Conservation (phyloP, 2,329 filamentous ascomycete genomes). For the Thelonectria discophora region DNA sequence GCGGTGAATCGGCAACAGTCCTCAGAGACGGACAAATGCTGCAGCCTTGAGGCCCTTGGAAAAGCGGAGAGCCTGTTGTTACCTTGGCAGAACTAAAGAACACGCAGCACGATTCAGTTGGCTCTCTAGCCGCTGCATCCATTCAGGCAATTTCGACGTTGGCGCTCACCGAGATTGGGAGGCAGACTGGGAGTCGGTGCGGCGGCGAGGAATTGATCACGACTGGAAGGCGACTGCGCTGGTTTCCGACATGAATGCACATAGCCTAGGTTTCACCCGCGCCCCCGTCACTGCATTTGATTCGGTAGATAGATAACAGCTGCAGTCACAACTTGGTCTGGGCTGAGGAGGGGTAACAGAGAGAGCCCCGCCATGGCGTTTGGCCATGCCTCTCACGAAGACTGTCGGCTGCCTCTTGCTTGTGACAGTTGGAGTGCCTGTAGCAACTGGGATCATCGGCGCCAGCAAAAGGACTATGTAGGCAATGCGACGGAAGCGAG, state of each 20-base stretch:
- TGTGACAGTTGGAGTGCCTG: no score
- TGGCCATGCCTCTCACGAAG: background rate
- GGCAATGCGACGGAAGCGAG: slow-evolving; percentile 3
- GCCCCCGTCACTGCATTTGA: background rate
- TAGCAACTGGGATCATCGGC: background rate
- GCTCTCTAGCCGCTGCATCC: slow-evolving; percentile 20
- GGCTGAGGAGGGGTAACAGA: background rate
- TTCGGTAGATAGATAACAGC: background rate
- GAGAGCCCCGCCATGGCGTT: slow-evolving; percentile 9
- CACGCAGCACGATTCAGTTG: slow-evolving; percentile 9
- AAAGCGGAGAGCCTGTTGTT: slow-evolving; percentile 1
- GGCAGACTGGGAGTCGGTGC: background rate
- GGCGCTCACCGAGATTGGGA: slow-evolving; percentile 4
- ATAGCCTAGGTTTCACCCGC: slow-evolving; percentile 4
- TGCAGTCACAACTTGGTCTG: slow-evolving; percentile 2
- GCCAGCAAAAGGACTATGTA: slow-evolving; percentile 4
- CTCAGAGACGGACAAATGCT: slow-evolving; percentile 7
- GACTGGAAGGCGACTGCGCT: background rate
- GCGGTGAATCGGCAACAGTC: background rate
- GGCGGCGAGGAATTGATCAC: background rate
- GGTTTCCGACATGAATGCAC: background rate
- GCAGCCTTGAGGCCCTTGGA: background rate
- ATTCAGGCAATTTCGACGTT: slow-evolving; percentile 22
- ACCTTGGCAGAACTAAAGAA: slow-evolving; percentile 5
- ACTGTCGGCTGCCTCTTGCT: no score